phyloP scores from a whole-genome alignment of 2,329 filamentous ascomycete species.

The Ophiostoma triangulosporum region DNA sequence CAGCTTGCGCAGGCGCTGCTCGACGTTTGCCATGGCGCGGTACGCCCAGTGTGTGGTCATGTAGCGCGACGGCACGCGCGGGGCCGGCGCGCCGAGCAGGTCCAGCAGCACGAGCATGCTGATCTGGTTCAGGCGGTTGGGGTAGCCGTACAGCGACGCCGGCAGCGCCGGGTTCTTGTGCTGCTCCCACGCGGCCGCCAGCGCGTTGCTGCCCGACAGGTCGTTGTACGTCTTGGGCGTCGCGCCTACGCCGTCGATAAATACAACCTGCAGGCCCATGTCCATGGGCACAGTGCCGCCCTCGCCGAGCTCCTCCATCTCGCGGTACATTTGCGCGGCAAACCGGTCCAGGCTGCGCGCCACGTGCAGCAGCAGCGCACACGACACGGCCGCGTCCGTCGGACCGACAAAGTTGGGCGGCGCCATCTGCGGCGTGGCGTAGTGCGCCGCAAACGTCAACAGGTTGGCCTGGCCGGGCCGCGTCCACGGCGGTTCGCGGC shows the following conservation, averaged over 20 bases:
- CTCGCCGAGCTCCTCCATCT: slow-evolving; percentile 46
- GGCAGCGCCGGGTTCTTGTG: slow-evolving; percentile 52
- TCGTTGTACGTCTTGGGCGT: neutral
- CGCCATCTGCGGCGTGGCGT: slow-evolving; percentile 56
- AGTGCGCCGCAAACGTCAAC: slow-evolving; percentile 70
- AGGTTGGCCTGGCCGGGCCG: slow-evolving; percentile 54
- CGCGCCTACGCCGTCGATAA: slow-evolving; percentile 74
- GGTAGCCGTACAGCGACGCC: slow-evolving; percentile 47
- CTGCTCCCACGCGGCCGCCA: slow-evolving; percentile 61
- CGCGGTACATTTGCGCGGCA: slow-evolving; percentile 59
- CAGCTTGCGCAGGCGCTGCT: slow-evolving; percentile 47
- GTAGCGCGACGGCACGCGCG: slow-evolving; percentile 61
- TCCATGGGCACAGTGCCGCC: slow-evolving; percentile 45
- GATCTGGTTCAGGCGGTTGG: slow-evolving; percentile 57
- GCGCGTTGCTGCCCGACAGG: slow-evolving; percentile 23
- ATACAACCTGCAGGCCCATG: slow-evolving; percentile 63
- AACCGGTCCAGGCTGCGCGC: slow-evolving; percentile 58
- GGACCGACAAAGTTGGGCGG: slow-evolving; percentile 71
- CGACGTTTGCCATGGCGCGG: slow-evolving; percentile 47
- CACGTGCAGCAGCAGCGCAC: slow-evolving; percentile 71
- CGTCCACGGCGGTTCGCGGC: slow-evolving; percentile 66
- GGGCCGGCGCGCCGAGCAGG: slow-evolving; percentile 45
- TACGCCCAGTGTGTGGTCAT: slow-evolving; percentile 75
- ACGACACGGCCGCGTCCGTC: slow-evolving; percentile 72
- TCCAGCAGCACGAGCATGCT: slow-evolving; percentile 65